Base-by-base conservation (phyloP, 441 rosid species). In the Pelargonium myrrhifolium region DNA sequence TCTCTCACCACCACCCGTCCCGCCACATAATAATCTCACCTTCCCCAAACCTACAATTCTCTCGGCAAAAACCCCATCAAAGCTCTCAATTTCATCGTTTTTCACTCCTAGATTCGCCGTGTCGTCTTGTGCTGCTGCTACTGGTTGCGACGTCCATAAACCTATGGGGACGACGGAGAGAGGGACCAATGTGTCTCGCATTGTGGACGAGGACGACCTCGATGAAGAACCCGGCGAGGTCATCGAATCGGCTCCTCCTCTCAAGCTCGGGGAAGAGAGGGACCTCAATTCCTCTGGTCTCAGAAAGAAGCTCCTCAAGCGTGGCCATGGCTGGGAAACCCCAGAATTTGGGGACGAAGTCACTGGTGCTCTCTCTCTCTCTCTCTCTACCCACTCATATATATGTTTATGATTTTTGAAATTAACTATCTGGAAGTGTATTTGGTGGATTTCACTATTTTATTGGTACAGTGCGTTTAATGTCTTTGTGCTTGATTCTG, bases 161-260 rank as follows among this genome's bases (percentile, higher is more conserved):
- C 31, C 14, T 26, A 31, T 62, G 65, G 65, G 9, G 65, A 24
- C 37, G 37, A 28, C 40, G 9, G 39, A 11, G 37, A 62, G 28
- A 62, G 65, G 42, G 28, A 62, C 42, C 24, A 28, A 40, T 7
- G 21, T 63, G 22, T 37, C 66, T 10, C 40, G 17, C 21, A 42
- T 64, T 47, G 55, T 17, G 12, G 70, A 56, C 12, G 82, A 73
- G 5, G 80, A 79, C 2, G 85, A 76, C 67, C 69, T 83, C 59
- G 88, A 82, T 9, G 94, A 88, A 70, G 91, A 86, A 69, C 85
- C 86, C 0, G 86, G 87, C 37, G 89, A 85, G 74, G 92, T 71
- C 68, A 78, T 87, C 70, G 84, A 86, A 70, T 86, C 89, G 28
- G 85, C 86, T 65, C 88, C 86, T 2, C 85, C 91, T 64, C 86